Conservation (phyloP, 208 protist genomes). For the Wallacemonas sp. region DNA sequence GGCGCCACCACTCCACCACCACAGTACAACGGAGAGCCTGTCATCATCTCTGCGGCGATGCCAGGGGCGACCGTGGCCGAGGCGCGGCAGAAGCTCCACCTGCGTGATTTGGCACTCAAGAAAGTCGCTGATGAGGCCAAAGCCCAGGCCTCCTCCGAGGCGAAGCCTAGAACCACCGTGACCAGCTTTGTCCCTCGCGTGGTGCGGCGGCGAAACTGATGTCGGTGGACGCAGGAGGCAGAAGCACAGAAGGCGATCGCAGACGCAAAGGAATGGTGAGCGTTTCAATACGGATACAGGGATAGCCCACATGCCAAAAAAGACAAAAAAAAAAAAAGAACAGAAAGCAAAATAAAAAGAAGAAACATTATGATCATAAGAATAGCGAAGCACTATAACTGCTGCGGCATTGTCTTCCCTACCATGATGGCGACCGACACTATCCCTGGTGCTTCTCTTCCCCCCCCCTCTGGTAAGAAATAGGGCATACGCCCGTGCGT, state of each 20-base stretch:
- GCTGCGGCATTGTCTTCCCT: too few relatives aligned
- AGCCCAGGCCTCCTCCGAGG: background rate
- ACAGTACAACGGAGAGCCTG: conserved; percentile 47
- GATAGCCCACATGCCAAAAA: too few relatives aligned
- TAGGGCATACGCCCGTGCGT: background rate
- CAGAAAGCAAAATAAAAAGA: too few relatives aligned
- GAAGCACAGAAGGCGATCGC: background rate
- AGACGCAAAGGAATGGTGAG: background rate
- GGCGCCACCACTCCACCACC: background rate
- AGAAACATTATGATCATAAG: too few relatives aligned
- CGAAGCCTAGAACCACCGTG: conserved; percentile 4
- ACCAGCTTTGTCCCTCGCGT: conserved; percentile 57
- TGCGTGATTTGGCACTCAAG: conserved; percentile 38
- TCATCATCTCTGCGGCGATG: conserved; percentile 43
- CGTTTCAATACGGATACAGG: background rate
- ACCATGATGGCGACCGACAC: too few relatives aligned
- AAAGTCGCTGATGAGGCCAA: conserved; percentile 11
- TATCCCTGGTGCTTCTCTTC: conserved; percentile 10
- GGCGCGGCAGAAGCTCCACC: conserved; percentile 54
- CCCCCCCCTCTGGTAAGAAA: background rate
- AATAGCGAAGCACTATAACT: too few relatives aligned
- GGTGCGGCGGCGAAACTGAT: conserved; percentile 33
- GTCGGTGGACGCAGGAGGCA: background rate
- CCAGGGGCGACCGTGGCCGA: conserved; percentile 47
- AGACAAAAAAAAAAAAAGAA: too few relatives aligned